Evolutionary conservation across 306 rosid species (phyloP), one percentile per base, ranked within the genome.

Genomic region (Quercus variabilis): DNA sequence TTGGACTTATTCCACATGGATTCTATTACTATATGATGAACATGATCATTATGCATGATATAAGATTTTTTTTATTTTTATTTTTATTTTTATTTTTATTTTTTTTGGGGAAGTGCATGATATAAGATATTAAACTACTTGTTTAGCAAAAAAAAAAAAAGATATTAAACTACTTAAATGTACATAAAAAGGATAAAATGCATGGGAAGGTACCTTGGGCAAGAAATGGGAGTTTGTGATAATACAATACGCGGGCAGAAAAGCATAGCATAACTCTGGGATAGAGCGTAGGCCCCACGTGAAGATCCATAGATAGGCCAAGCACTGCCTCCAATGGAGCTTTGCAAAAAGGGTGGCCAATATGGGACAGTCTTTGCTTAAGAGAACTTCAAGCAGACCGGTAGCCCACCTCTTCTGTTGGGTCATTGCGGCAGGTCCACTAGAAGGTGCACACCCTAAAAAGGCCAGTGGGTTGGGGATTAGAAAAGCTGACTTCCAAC

Each of bases 361-460:
- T 38, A 94, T 49, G 72, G 94, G 96, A 49, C 77, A 81, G 9
- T 89, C 78, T 13, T 65, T 83, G 81, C 87, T 80, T 12, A 88
- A 28, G 31, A 92, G 55, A 20, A 87, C 65, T 83, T 91, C 97
- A 57, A 92, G 78, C 28, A 87, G 41, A 9, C 97, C 94, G 1
- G 87, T 82, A 43, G 82, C 86, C 94, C 91, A 91, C 77, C 97
- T 91, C 78, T 91, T 94, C 3, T 79, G 86, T 86, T 94, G 97
- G 52, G 74, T 62, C 85, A 89, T 63, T 6, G 88, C 11, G 5
- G 26, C 19, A 28, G 96, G 94, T 6, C 85, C 89, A 4, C 89
- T 81, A 0, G 23, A 6, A 1, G 94, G 97, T 5, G 89, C 90
- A 73, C 87, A 82, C 0, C 98, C 97, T 3, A 74, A 55, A 78